Evolutionary conservation across 2,329 filamentous ascomycete species (phyloP), one percentile per base, ranked within the genome.

Genomic region (Pleurostoma richardsiae): DNA sequence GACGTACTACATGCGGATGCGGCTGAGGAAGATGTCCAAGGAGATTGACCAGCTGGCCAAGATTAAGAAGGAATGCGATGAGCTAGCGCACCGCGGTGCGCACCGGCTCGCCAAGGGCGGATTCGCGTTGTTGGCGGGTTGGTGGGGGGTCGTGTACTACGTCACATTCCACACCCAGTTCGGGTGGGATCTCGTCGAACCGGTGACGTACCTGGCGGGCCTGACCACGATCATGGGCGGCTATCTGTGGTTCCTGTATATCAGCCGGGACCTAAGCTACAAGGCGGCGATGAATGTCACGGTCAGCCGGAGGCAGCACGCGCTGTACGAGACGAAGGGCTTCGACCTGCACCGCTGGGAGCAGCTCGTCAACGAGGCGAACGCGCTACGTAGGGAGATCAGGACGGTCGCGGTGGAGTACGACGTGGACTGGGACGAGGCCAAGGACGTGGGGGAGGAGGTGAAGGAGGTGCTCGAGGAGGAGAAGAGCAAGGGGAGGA

Each of bases 181-280:
- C 50, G 90, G 90, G 4, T 96, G 90, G 90, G 90, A 95, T 57
- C 79, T 90, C 5, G 90, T 96, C 74, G 90, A 95, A 66, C 90
- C 90, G 0, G 82, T 95, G 3, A 95, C 90, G 31, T 96, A 96
- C 60, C 80, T 96, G 11, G 90, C 88, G 3, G 88, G 90, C n/a
- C 73, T 96, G 53, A 82, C 84, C 1, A 90, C 87, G 10, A 81
- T 96, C 59, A 95, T 96, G 71, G 85, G 85, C 6, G 91, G 90
- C 54, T 96, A 96, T 59, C 73, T 95, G 45, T 96, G 90, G 89
- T 96, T 96, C 63, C 71, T 96, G 10, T 95, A 91, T 67, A 88
- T 96, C 70, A 95, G 91, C 68, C 82, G 88, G 26, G 90, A 96
- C 66, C 83, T 95, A 8, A 88, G 82, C 53, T 96, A 96, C 71